Evolutionary conservation across 2,329 filamentous ascomycete species (phyloP).

Genomic region (Acarospora socialis): DNA sequence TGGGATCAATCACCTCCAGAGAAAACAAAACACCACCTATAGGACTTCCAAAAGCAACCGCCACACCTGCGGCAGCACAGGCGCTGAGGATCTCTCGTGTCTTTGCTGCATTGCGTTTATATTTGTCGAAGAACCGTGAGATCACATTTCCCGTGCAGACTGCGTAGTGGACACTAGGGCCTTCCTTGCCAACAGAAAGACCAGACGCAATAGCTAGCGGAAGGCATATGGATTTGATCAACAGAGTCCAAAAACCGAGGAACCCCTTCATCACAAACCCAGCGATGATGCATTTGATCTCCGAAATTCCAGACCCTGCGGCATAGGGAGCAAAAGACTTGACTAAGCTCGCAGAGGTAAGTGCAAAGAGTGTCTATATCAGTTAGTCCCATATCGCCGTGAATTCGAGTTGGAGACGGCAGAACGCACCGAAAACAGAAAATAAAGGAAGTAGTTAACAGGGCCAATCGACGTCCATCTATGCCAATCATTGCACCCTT

Average conservation of each 20-base stretch:
- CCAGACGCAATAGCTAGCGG: conserved; percentile 89
- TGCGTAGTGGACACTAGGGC: conserved; percentile 96
- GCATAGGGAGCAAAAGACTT: conserved; percentile 90
- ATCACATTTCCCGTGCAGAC: conserved; percentile 97
- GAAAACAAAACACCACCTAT: conserved; percentile 96
- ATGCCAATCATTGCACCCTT: conserved; percentile 78
- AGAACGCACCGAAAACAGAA: conserved; percentile 54
- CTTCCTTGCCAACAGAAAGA: conserved; percentile 90
- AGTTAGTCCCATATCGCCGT: conserved; percentile 6
- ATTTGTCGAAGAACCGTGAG: conserved; percentile 82
- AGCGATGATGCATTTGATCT: conserved; percentile 98
- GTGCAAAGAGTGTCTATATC: conserved; percentile 57
- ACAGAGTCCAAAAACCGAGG: conserved; percentile 73
- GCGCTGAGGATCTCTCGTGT: conserved; percentile 90
- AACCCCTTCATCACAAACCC: conserved; percentile 99
- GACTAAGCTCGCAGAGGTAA: conserved; percentile 69
- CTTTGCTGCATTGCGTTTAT: conserved; percentile 80
- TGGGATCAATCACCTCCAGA: conserved; percentile 45
- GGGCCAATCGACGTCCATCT: conserved; percentile 67
- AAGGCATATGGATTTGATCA: conserved; percentile 86
- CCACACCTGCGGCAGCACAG: conserved; percentile 86
- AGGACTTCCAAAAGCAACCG: conserved; percentile 90
- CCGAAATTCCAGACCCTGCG: conserved; percentile 89
- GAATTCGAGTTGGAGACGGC: neutral
- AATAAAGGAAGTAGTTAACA: conserved; percentile 78